Conservation (phyloP, 805 yeast species). For the Lipomyces starkeyi region DNA sequence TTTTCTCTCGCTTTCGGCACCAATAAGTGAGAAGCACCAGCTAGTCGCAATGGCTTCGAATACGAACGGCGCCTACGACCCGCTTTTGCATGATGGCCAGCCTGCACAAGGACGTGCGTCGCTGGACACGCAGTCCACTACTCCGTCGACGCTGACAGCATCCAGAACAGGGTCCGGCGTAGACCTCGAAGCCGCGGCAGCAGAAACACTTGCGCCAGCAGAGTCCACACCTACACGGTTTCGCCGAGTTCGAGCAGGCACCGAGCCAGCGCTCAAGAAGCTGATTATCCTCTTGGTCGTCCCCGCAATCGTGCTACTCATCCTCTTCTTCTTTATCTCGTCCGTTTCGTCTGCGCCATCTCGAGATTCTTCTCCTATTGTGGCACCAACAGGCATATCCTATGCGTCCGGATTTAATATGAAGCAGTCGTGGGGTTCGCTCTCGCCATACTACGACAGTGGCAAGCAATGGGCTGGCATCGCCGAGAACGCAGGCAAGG, state of each 20-base stretch:
- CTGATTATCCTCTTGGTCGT: slow-evolving; percentile 36
- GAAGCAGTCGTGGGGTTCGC: slow-evolving; percentile 51
- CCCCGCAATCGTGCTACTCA: slow-evolving; percentile 39
- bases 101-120: slow-evolving; percentile 26
- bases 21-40: not conserved
- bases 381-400: slow-evolving; percentile 49
- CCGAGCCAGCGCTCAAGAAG: slow-evolving; percentile 37
- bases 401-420: slow-evolving; percentile 48
- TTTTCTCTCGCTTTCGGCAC: not conserved
- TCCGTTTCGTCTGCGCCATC: slow-evolving; percentile 33
- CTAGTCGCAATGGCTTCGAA: slow-evolving; percentile 10
- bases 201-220: slow-evolving; percentile 30
- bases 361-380: slow-evolving; percentile 42
- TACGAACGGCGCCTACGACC: slow-evolving; percentile 29
- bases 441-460: slow-evolving; percentile 49
- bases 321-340: slow-evolving; percentile 38
- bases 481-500: slow-evolving; percentile 40
- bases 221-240: slow-evolving; percentile 28
- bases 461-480: slow-evolving; percentile 48
- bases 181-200: slow-evolving; percentile 37
- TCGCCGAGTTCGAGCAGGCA: slow-evolving; percentile 30
- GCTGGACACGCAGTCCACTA: slow-evolving; percentile 13
- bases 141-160: slow-evolving; percentile 11
- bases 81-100: slow-evolving; percentile 35
- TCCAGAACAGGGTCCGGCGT: slow-evolving; percentile 17